These are phyloP conservation scores for Picea sitchensis DNA, from an alignment of 75 land plant genomes.

Conservation along the genomic window DNA sequence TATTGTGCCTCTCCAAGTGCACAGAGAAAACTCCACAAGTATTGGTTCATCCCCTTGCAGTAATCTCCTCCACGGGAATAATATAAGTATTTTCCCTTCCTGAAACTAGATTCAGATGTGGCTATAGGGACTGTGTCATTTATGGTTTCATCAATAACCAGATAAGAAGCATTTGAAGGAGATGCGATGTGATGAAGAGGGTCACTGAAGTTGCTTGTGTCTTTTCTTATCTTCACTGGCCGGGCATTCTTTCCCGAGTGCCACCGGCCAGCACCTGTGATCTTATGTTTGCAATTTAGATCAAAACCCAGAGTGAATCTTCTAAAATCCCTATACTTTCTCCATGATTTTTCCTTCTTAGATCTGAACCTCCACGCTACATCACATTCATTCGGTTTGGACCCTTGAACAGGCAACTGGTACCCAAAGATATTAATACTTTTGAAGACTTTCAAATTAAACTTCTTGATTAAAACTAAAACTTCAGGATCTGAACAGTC, in stretches of 20 bases:
- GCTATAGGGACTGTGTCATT: conserved; percentile 55
- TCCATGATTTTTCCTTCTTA: conserved; percentile 74
- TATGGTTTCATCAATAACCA: conserved; percentile 40
- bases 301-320: conserved; percentile 48
- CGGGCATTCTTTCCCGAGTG: conserved; percentile 85
- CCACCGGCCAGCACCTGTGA: conserved; percentile 58
- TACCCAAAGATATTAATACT: conserved; percentile 58
- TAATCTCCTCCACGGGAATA: conserved; percentile 85
- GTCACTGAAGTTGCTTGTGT: conserved; percentile 2
- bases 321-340: conserved; percentile 82
- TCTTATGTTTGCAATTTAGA: conserved; percentile 42
- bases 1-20: conserved; percentile 90
- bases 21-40: conserved; percentile 89
- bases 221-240: conserved; percentile 4
- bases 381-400: conserved; percentile 58
- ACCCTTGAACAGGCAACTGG: conserved; percentile 61
- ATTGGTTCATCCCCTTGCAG: conserved; percentile 94
- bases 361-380: conserved; percentile 82
- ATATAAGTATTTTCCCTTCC: conserved; percentile 69
- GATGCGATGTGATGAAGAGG: conserved; percentile 13
- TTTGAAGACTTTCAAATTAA: conserved; percentile 54
- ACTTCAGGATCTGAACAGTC: conserved; percentile 80
- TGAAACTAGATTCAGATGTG: conserved; percentile 34
- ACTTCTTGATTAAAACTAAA: conserved; percentile 47
- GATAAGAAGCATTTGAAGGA: background rate